Percentiles rank a stretch among this genome's conserved stretches.
Evolutionary conservation across 2,329 filamentous ascomycete genomes (phyloP).

Genomic region (Phialophora verrucosa): DNA sequence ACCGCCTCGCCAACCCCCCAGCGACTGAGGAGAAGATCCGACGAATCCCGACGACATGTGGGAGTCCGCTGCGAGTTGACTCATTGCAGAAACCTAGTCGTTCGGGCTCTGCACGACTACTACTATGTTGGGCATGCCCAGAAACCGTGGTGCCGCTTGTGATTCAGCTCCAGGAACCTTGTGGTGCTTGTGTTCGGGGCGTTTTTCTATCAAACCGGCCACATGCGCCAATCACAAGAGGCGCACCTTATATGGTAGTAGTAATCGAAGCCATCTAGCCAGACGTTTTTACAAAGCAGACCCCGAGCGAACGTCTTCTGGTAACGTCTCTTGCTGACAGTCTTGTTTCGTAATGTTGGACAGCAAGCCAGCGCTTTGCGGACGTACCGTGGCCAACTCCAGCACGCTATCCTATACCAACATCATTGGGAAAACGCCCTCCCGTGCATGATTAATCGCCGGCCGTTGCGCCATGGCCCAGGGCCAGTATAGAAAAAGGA

Average conservation of each 20-base stretch:
- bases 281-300: conserved; percentile 4
- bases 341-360: conserved; percentile 12
- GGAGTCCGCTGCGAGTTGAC: neutral
- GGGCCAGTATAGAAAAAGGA: neutral
- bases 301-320: neutral
- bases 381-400: neutral
- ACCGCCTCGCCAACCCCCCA: neutral
- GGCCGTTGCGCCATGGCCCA: neutral
- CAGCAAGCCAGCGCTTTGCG: neutral
- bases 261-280: conserved; percentile 4
- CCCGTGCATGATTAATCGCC: conserved; percentile 6
- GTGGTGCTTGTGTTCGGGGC: neutral
- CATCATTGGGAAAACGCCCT: neutral
- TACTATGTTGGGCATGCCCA: conserved; percentile 4
- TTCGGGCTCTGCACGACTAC: neutral
- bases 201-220: neutral
- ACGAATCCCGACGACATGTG: neutral
- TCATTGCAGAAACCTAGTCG: neutral
- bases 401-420: neutral
- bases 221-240: neutral
- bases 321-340: conserved; percentile 16
- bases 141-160: neutral
- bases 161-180: conserved; percentile 10
- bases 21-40: neutral
- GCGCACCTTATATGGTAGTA: conserved; percentile 4